Evolutionary conservation across 495 filamentous ascomycete genomes (phyloP), one percentile per base, ranked within the genome.

Genomic region (Xylaria nigripes): DNA sequence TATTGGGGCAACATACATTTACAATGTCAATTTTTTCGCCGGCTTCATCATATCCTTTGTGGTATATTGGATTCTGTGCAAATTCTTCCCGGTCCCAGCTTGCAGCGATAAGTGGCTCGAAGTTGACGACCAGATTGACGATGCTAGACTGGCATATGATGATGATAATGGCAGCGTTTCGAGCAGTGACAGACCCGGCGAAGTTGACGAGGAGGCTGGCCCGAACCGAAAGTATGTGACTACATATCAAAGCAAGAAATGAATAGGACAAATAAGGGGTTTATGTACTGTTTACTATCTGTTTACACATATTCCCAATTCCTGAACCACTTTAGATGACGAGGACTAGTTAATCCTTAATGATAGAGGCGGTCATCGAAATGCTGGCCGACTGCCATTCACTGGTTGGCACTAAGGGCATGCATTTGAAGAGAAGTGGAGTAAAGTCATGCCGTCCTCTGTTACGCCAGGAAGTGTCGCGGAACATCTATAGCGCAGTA

Each of bases 1-100:
- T 0, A 76, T 85, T 21, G 90, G 87, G 5, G 91, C 91, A 1
- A 81, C 81, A 10, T 94, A 94, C 64, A 83, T 96, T 53, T 96
- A 94, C 74, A 86, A 86, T 62, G 61, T 96, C 54, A 95, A 95
- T 64, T 96, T 89, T 72, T 92, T 96, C 68, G 78, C 79, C 36
- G 91, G 91, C 0, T 86, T 95, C 61, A 73, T 89, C 29, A 80
- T 95, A 24, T 82, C 89, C 0, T 65, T 70, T 1, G 71, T 47
- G 0, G 69, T 81, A n/a, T 96, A 96, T 69, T 91, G 76, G 62
- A 49, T 65, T 0, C 72, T 95, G 8, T 88, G 83, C 61, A 77
- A 72, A 51, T 8, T 87, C 23, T 87, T 70, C 58, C 90, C 90
- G 0, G 70, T 95, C 15, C 86, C 86, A 5, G 89, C 84, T 16